phyloP scores from a whole-genome alignment of 148 eudicot genomes.

The Pouteria glomerata region DNA sequence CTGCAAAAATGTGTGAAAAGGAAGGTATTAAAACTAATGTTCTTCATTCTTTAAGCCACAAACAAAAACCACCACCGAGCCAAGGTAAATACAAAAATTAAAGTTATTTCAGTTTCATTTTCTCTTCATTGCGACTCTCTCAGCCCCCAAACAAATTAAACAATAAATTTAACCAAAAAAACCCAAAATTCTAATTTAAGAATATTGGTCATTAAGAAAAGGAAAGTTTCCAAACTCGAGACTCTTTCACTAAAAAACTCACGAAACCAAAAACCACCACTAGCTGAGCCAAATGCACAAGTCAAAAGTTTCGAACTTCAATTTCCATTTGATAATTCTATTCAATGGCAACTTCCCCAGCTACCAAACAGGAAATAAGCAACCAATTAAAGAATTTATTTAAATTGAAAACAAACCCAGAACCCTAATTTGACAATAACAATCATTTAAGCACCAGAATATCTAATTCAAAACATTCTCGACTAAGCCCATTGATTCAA shows the following conservation, averaged over 20 bases:
- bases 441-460: neutral
- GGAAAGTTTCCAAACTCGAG: neutral
- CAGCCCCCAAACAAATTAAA: neutral
- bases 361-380: neutral
- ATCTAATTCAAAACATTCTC: neutral
- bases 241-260: neutral
- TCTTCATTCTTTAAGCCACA: neutral
- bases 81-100: too few relatives aligned
- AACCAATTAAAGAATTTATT: neutral
- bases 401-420: neutral
- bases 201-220: neutral
- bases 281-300: neutral
- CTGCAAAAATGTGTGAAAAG: neutral
- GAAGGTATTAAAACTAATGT: neutral
- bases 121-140: too few relatives aligned
- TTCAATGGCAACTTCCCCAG: neutral
- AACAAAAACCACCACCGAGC: too few relatives aligned
- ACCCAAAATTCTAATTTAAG: neutral
- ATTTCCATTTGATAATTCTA: neutral
- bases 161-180: neutral
- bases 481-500: slow-evolving; percentile 3
- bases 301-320: neutral
- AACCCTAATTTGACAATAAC: slow-evolving; percentile 3
- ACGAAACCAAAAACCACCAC: neutral
- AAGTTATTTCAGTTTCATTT: too few relatives aligned